These are phyloP conservation scores for Fusarium ambrosium DNA, from an alignment of 2,329 filamentous ascomycete genomes.

Conservation along the genomic window DNA sequence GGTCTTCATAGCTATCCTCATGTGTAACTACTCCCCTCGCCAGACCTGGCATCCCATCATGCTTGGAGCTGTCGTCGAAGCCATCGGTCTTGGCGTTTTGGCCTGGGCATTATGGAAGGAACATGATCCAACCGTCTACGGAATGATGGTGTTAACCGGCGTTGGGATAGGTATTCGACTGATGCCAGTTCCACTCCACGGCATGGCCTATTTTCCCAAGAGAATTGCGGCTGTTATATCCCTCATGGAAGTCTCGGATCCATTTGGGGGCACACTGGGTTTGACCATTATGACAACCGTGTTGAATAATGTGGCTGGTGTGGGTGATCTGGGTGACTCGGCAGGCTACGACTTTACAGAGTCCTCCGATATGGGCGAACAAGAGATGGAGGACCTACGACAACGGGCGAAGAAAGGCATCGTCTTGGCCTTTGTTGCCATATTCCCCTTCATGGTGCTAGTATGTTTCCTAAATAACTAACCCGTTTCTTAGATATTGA, in stretches of 20 bases:
- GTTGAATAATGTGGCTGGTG: background rate
- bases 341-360: background rate
- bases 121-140: background rate
- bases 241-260: background rate
- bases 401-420: background rate
- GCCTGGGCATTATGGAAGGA: background rate
- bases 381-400: background rate
- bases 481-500: background rate
- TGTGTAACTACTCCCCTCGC: background rate
- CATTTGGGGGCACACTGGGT: background rate
- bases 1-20: background rate
- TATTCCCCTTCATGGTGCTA: background rate
- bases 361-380: background rate
- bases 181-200: background rate
- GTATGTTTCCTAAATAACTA: background rate
- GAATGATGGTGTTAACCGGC: background rate
- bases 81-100: background rate
- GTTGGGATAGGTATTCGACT: background rate
- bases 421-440: background rate
- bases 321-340: background rate
- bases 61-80: background rate
- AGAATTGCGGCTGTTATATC: background rate
- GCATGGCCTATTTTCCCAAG: background rate
- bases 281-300: background rate
- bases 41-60: slow-evolving; percentile 1